Base-by-base conservation (phyloP, 805 yeast genomes). In the Teunomyces barrocoloradensis region DNA sequence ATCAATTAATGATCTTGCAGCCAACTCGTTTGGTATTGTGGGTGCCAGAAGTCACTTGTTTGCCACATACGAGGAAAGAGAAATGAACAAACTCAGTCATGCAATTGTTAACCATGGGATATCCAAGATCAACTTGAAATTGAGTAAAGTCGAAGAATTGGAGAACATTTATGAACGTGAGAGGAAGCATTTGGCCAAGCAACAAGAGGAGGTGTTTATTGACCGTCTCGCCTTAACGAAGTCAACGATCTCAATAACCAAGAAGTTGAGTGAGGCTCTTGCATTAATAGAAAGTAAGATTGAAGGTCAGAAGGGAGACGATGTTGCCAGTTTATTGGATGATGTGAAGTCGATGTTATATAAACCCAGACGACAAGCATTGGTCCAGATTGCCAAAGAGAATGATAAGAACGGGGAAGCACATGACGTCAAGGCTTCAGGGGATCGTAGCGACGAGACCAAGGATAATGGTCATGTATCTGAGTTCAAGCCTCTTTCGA, bases 21-120 rank as follows among this genome's bases (percentile, higher is more conserved):
- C 80, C 5, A 69, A 82, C n/a, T 84, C 94, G 0, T 71, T 91
- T 48, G 91, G 95, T 3, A 71, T 87, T 9, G 68, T 87, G 33
- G 96, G 94, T 3, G 84, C 89, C 1, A 78, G 94, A 51, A 77
- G 94, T 21, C 89, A 87, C 60, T 76, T 87, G 17, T 86, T 89
- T 66, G 88, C 92, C 5, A 80, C 83, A 4, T 83, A 80, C 59
- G 95, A 88, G 63, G 96, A 89, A 59, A 73, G 90, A 50, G 89
- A 85, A 59, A 81, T 83, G 83, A 77, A 81, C 55, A 79, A 78
- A 45, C 63, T 84, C 18, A 66, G 85, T 10, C 72, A 77, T 23
- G 75, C 75, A 25, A 75, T 87, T 41, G 72, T 86, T 15, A 84
- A 84, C 58, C 78, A 79, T 36, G 83, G 85, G 61, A 53, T 85